Evolutionary conservation across 1,139 yeast genomes (phyloP).

Genomic region (Geotrichum klebahnii): DNA sequence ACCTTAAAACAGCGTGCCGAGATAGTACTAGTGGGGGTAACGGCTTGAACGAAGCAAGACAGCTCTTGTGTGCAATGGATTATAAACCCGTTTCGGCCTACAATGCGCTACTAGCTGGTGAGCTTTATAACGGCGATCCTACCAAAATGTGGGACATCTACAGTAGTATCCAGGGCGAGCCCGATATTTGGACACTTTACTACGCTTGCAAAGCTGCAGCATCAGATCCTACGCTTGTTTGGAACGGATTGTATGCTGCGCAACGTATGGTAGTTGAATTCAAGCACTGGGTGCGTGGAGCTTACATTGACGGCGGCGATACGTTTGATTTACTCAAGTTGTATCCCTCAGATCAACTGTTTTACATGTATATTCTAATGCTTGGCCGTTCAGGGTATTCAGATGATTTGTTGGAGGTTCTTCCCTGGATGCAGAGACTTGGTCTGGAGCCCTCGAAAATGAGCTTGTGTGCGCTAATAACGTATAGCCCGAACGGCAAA

Average conservation of each 20-base stretch:
- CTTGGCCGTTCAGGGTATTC: slow-evolving; percentile 48
- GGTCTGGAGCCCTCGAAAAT: slow-evolving; percentile 45
- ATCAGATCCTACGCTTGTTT: slow-evolving; percentile 32
- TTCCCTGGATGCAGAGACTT: slow-evolving; percentile 59
- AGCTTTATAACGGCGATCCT: slow-evolving; percentile 12
- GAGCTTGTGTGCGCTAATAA: slow-evolving; percentile 34
- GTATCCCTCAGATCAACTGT: slow-evolving; percentile 47
- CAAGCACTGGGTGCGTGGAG: slow-evolving; percentile 41
- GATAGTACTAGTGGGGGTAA: background rate
- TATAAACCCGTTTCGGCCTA: slow-evolving; percentile 18
- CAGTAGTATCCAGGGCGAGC: slow-evolving; percentile 29
- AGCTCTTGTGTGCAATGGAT: slow-evolving; percentile 3
- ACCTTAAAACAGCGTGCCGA: slow-evolving; percentile 12
- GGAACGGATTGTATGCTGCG: slow-evolving; percentile 54
- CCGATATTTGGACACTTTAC: slow-evolving; percentile 28
- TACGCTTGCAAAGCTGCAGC: slow-evolving; percentile 34
- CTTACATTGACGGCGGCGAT: slow-evolving; percentile 33
- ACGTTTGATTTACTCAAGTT: slow-evolving; percentile 36
- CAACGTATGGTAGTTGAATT: slow-evolving; percentile 62
- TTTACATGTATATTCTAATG: slow-evolving; percentile 52
- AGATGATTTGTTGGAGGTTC: slow-evolving; percentile 49
- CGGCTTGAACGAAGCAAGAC: slow-evolving; percentile 5
- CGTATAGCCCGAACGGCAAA: slow-evolving; percentile 35
- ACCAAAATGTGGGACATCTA: slow-evolving; percentile 33
- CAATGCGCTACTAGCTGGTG: slow-evolving; percentile 26